A percentile compares a stretch with the other conserved stretches of the same genome.
These are phyloP conservation scores for Kwoniella bestiolae DNA, from an alignment of 768 basidiomycete species.

Conservation along the genomic window DNA sequence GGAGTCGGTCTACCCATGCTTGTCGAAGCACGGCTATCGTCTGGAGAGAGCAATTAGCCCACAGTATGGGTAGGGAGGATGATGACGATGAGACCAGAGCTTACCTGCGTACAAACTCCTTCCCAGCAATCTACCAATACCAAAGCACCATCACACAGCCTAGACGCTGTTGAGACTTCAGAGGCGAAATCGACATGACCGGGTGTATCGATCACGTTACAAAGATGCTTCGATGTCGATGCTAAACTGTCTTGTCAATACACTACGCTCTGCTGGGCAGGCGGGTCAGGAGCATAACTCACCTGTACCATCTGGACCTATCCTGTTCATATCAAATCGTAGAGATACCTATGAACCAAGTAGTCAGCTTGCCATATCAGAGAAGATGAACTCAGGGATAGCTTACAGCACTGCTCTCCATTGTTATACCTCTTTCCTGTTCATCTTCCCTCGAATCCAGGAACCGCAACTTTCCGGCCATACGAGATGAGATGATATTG, in stretches of 20 bases:
- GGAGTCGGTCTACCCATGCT: conserved; percentile 86
- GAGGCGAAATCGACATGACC: conserved; percentile 99
- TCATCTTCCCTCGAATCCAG: conserved; percentile 96
- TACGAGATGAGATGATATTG: conserved; percentile 90
- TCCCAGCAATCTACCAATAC: conserved; percentile 96
- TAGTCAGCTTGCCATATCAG: background rate
- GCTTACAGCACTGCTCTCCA: conserved; percentile 87
- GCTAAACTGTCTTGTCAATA: conserved; percentile 44
- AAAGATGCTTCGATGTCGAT: conserved; percentile 70
- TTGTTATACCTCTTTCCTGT: conserved; percentile 95
- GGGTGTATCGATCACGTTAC: conserved; percentile 98
- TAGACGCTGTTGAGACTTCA: conserved; percentile 92
- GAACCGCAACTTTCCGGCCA: conserved; percentile 96
- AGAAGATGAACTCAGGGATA: too few relatives aligned
- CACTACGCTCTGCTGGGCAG: background rate
- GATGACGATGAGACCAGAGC: too few relatives aligned
- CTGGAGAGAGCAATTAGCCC: conserved; percentile 59
- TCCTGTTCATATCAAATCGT: conserved; percentile 77
- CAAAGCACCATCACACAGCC: conserved; percentile 92
- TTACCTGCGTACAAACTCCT: conserved; percentile 95
- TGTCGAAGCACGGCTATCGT: conserved; percentile 94
- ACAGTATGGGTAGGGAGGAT: too few relatives aligned
- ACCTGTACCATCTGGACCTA: conserved; percentile 46
- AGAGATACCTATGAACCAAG: conserved; percentile 64
- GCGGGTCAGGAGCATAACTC: conserved; percentile 6